These are phyloP conservation scores for Entomortierella parvispora DNA, from an alignment of 192 early-diverging fungal species.

Conservation along the genomic window DNA sequence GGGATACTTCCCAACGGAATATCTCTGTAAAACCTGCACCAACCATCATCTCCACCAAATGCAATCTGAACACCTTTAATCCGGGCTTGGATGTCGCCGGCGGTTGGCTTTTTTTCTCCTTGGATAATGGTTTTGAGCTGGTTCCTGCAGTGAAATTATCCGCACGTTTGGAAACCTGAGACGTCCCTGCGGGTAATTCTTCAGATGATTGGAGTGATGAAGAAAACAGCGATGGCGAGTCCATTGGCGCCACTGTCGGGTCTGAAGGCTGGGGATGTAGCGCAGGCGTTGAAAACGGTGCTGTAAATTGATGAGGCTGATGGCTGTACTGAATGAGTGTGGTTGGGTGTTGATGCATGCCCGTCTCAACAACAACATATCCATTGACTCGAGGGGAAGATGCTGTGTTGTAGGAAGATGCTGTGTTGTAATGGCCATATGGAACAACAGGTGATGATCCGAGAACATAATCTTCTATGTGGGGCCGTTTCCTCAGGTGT, in stretches of 20 bases:
- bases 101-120: slow-evolving; percentile 4
- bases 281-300: neutral
- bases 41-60: slow-evolving; percentile 12
- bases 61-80: slow-evolving; percentile 1
- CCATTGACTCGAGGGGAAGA: no score
- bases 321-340: neutral
- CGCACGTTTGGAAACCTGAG: neutral
- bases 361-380: neutral
- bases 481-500: slow-evolving; percentile 10
- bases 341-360: slow-evolving; percentile 2
- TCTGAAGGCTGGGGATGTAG: slow-evolving; percentile 1
- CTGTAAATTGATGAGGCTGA: slow-evolving; percentile 10
- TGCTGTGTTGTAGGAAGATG: neutral
- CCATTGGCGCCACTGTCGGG: neutral
- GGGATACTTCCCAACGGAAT: slow-evolving; percentile 4
- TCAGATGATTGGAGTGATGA: slow-evolving; percentile 1
- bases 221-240: slow-evolving; percentile 6
- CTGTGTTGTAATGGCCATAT: neutral
- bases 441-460: neutral
- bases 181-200: neutral
- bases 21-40: slow-evolving; percentile 3
- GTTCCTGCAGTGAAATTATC: neutral
- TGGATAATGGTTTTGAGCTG: neutral
- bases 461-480: neutral
- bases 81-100: neutral